Conservation (phyloP, 768 basidiomycete species). For the Tricholoma terreum region DNA sequence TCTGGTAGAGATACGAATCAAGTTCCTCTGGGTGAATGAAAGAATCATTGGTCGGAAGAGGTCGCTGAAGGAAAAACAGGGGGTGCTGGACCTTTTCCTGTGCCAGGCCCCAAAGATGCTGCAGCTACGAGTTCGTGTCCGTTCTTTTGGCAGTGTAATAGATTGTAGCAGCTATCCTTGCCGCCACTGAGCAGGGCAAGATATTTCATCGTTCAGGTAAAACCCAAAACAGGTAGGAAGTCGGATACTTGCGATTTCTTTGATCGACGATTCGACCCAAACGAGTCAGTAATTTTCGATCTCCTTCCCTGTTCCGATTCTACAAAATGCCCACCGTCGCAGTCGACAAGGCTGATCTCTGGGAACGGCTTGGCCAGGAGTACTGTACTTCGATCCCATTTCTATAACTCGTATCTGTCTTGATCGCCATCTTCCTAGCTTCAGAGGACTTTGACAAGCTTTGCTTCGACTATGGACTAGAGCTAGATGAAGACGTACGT, state of each 20-base stretch:
- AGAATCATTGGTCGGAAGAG: constrained; percentile 19
- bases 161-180: constrained; percentile 96
- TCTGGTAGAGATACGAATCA: constrained; percentile 98
- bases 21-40: constrained; percentile 75
- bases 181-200: constrained; percentile 94
- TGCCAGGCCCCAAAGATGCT: constrained; percentile 80
- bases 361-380: constrained; percentile 74
- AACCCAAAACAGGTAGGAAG: constrained; percentile 12
- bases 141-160: constrained; percentile 82
- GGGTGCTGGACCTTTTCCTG: constrained; percentile 72
- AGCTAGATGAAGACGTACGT: constrained; percentile 95
- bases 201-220: constrained; percentile 66
- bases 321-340: constrained; percentile 86
- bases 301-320: constrained; percentile 14
- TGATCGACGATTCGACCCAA: too few species aligned
- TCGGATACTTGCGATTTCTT: too few species aligned
- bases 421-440: constrained; percentile 45
- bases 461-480: constrained; percentile 96
- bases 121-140: constrained; percentile 86
- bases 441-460: constrained; percentile 93
- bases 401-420: constrained; percentile 13
- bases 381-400: constrained; percentile 57
- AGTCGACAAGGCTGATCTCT: constrained; percentile 94
- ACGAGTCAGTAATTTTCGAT: constrained; percentile 20
- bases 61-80: constrained; percentile 11